Base-by-base conservation (phyloP, 106 monocot genomes). In the Hemerocallis citrina region DNA sequence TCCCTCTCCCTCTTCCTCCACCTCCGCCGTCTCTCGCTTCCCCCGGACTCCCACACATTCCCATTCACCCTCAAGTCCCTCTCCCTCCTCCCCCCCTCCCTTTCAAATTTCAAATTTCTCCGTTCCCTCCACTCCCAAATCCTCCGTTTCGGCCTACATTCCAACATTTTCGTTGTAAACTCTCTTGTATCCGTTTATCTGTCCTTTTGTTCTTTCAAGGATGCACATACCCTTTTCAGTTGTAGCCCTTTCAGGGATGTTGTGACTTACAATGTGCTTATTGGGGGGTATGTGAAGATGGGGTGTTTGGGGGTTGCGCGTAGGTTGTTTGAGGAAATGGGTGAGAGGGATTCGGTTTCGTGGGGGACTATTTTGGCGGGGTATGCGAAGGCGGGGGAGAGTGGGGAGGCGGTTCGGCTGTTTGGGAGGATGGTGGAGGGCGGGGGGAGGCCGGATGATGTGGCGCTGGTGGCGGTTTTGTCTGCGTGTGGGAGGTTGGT, bases 321-420 rank as follows among this genome's bases (percentile, higher is more conserved):
- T 0, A 24, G 31, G 14, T 6, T 88, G 37, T 88, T 88, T 59
- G 74, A 88, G n/a, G 64, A 44, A 30, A 88, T 88, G 88, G 71
- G 71, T 2, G 24, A 2, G 3, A 67, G 72, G 24, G 79, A 88
- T 33, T 55, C 23, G 0, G 55, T 79, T 25, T 83, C 88, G 1
- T 88, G 76, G 66, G 79, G 88, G 6, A 79, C 79, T n/a, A 43
- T 88, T 4, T 14, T 88, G 37, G 57, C 82, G 0, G 76, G 79
- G 2, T 83, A 77, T 46, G 38, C 79, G 6, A 48, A 32, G 9
- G 16, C 21, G 1, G 29, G 46, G 25, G 55, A 13, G 14, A 16
- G 28, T 14, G 14, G 27, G 9, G 61, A 73, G 7, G 79, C 59
- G 19, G 36, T 88, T 1, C 32, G n/a, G n/a, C 74, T 88, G 6